Conservation (phyloP, 75 land plant species). For the Picea glauca region DNA sequence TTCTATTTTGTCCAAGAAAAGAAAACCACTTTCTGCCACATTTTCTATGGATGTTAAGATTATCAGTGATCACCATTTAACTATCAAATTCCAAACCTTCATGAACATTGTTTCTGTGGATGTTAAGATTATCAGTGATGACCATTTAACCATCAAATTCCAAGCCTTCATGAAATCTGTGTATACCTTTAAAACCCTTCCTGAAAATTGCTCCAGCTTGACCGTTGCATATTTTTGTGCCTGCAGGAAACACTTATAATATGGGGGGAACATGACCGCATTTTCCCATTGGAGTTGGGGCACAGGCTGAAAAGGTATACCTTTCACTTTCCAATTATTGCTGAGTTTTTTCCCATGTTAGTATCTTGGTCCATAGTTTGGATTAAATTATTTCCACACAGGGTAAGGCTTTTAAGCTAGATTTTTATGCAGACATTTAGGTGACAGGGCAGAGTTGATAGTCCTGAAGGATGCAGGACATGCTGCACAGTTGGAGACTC, state of each 20-base stretch:
- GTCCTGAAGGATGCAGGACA: conserved; percentile 32
- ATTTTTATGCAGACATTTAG: conserved; percentile 26
- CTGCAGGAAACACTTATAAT: conserved; percentile 30
- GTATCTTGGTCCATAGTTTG: too few species aligned
- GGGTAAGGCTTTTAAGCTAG: not conserved
- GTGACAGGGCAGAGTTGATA: conserved; percentile 18
- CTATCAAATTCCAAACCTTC: too few species aligned
- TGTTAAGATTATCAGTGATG: too few species aligned
- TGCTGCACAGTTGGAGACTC: conserved; percentile 27
- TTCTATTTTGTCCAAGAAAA: too few species aligned
- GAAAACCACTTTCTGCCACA: too few species aligned
- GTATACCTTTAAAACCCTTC: not conserved
- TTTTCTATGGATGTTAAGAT: too few species aligned
- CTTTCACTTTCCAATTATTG: not conserved
- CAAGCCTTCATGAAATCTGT: too few species aligned
- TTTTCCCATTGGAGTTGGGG: conserved; percentile 27
- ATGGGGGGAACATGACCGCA: conserved; percentile 33
- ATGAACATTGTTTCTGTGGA: too few species aligned
- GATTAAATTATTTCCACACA: not conserved
- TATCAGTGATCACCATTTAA: too few species aligned
- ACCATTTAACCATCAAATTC: too few species aligned
- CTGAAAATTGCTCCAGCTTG: not conserved
- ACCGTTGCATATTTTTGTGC: not conserved
- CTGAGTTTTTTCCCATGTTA: not conserved
- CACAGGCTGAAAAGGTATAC: conserved; percentile 24